These are phyloP conservation scores for Boletus pseudo-olivaceus DNA, from an alignment of 768 basidiomycete genomes.

Conservation along the genomic window DNA sequence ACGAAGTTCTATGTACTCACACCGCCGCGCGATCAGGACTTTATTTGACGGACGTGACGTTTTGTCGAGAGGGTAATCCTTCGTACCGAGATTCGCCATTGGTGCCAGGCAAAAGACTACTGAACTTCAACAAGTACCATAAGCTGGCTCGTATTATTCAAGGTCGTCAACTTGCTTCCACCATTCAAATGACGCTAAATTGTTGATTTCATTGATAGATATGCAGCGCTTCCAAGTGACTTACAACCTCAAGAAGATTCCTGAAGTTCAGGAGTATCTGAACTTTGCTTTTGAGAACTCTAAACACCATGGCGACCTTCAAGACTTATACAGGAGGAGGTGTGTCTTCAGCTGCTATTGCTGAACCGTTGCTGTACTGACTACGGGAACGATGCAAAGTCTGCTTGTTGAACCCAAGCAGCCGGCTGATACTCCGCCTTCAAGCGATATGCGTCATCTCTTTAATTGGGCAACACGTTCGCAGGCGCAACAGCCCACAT, in stretches of 20 bases:
- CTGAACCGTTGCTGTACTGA: not conserved
- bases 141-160: slow-evolving; percentile 84
- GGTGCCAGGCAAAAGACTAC: slow-evolving; percentile 69
- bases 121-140: slow-evolving; percentile 97
- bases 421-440: slow-evolving; percentile 62
- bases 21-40: slow-evolving; percentile 47
- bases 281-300: slow-evolving; percentile 71
- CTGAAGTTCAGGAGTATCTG: slow-evolving; percentile 83
- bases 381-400: slow-evolving; percentile 35
- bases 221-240: slow-evolving; percentile 90
- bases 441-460: slow-evolving; percentile 70
- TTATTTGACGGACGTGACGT: slow-evolving; percentile 90
- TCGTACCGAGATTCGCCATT: slow-evolving; percentile 77
- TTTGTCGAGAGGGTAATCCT: slow-evolving; percentile 93
- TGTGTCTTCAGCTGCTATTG: slow-evolving; percentile 29
- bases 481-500: slow-evolving; percentile 36
- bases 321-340: slow-evolving; percentile 86
- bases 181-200: not conserved
- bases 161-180: slow-evolving; percentile 40
- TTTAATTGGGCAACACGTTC: slow-evolving; percentile 77
- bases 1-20: slow-evolving; percentile 7
- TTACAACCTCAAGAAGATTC: slow-evolving; percentile 84
- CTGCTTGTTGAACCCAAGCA: slow-evolving; percentile 82
- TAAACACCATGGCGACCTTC: slow-evolving; percentile 73
- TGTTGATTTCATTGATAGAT: slow-evolving; percentile 41